Percentiles rank a stretch among this genome's conserved stretches.
Conservation (phyloP, 2,329 filamentous ascomycete genomes). For the Proliferodiscus dingleyae region DNA sequence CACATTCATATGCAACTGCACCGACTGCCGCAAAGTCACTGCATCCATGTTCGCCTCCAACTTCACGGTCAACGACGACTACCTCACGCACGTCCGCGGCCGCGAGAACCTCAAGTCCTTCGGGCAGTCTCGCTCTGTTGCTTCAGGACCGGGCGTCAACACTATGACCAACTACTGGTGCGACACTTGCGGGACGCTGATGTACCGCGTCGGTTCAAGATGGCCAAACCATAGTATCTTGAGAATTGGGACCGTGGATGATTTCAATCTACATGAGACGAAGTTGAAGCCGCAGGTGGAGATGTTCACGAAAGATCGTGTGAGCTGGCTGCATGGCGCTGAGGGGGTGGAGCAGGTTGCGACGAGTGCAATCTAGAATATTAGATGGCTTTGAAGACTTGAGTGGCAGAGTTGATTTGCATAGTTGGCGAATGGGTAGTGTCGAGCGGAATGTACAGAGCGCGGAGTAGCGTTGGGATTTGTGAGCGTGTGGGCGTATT, state of each 20-base stretch:
- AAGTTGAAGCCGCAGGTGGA: conserved; percentile 50
- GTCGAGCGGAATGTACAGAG: too few species aligned
- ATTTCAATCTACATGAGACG: conserved; percentile 52
- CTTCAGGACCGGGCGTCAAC: conserved; percentile 18
- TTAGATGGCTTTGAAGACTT: too few species aligned
- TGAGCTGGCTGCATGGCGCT: conserved; percentile 41
- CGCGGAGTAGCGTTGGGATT: too few species aligned
- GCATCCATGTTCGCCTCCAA: conserved; percentile 59
- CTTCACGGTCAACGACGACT: conserved; percentile 44
- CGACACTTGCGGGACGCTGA: conserved; percentile 51
- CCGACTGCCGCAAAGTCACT: conserved; percentile 58
- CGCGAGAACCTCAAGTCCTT: conserved; percentile 44
- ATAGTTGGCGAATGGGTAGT: too few species aligned
- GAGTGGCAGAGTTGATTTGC: too few species aligned
- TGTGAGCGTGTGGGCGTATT: too few species aligned
- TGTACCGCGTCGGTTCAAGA: conserved; percentile 47
- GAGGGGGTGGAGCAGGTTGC: conserved; percentile 34
- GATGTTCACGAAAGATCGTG: conserved; percentile 47
- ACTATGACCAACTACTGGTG: conserved; percentile 61
- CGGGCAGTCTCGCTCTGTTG: conserved; percentile 43
- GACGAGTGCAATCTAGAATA: too few species aligned
- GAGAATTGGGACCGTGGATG: conserved; percentile 57
- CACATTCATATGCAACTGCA: conserved; percentile 56
- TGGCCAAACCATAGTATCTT: conserved; percentile 45
- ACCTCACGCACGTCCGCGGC: conserved; percentile 47